phyloP scores from a whole-genome alignment of 768 basidiomycete species.

The Hericium rajendrae region DNA sequence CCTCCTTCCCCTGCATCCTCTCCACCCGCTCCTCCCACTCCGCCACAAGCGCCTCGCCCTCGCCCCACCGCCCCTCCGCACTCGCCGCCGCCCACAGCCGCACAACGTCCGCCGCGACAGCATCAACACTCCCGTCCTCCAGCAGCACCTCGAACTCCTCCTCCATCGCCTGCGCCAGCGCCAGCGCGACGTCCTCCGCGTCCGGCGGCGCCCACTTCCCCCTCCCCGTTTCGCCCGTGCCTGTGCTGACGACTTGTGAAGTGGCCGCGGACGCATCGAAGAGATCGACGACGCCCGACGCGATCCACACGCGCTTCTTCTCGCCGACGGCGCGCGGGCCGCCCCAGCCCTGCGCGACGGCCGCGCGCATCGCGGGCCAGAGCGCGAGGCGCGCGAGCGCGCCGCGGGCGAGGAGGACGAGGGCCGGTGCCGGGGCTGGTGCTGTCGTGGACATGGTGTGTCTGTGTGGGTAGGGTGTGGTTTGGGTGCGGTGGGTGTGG shows the following conservation, averaged over 20 bases:
- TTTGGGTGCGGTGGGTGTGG: no score
- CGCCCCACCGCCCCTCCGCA: conserved; percentile 17
- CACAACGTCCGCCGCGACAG: conserved; percentile 65
- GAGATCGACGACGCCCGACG: conserved; percentile 68
- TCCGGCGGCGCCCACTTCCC: conserved; percentile 34
- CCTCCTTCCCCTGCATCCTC: conserved; percentile 44
- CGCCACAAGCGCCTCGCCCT: conserved; percentile 36
- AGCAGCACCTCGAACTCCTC: conserved; percentile 82
- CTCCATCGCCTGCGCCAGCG: conserved; percentile 72
- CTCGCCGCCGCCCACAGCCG: conserved; percentile 51
- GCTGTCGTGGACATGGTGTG: background rate
- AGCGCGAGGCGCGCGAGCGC: conserved; percentile 70
- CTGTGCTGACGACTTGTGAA: background rate
- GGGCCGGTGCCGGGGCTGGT: conserved; percentile 19
- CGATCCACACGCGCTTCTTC: conserved; percentile 79
- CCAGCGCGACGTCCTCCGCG: conserved; percentile 68
- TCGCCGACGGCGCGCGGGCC: conserved; percentile 47
- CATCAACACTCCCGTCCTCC: conserved; percentile 77
- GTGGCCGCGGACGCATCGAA: conserved; percentile 37
- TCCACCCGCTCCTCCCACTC: conserved; percentile 61
- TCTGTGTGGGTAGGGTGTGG: no score
- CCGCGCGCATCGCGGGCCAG: conserved; percentile 83
- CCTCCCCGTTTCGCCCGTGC: conserved; percentile 3
- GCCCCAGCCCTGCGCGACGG: conserved; percentile 82
- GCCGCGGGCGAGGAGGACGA: conserved; percentile 78